These are phyloP conservation scores for Candida methanosorbosa DNA, from an alignment of 805 yeast species.

Conservation along the genomic window DNA sequence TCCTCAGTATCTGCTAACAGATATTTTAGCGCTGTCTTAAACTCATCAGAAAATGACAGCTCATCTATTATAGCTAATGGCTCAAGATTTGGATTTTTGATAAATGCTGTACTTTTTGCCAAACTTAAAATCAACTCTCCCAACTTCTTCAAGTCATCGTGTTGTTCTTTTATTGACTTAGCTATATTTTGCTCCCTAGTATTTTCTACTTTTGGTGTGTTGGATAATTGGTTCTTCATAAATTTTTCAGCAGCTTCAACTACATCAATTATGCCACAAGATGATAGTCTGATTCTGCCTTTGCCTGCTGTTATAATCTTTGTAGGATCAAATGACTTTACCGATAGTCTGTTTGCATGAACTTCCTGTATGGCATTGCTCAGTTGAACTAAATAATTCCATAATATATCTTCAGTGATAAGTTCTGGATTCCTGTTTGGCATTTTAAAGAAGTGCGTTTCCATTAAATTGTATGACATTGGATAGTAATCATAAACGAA, in stretches of 20 bases:
- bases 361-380: conserved; percentile 57
- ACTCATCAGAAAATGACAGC: conserved; percentile 32
- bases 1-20: conserved; percentile 20
- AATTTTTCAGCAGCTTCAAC: conserved; percentile 31
- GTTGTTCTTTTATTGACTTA: conserved; percentile 29
- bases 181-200: conserved; percentile 7
- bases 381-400: conserved; percentile 74
- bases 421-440: conserved; percentile 33
- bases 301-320: conserved; percentile 68
- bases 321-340: conserved; percentile 52
- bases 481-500: conserved; percentile 85
- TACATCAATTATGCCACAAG: conserved; percentile 67
- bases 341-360: conserved; percentile 58
- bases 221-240: neutral
- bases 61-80: conserved; percentile 17
- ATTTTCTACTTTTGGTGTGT: conserved; percentile 1
- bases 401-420: conserved; percentile 56
- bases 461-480: conserved; percentile 58
- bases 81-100: conserved; percentile 9
- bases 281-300: conserved; percentile 62
- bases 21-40: conserved; percentile 35
- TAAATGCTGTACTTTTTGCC: conserved; percentile 26
- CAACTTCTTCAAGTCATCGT: conserved; percentile 46
- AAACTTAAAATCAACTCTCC: conserved; percentile 56
- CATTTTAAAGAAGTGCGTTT: conserved; percentile 47